phyloP scores from a whole-genome alignment of 164 flowering plant genomes.

The Aristolochia californica region DNA sequence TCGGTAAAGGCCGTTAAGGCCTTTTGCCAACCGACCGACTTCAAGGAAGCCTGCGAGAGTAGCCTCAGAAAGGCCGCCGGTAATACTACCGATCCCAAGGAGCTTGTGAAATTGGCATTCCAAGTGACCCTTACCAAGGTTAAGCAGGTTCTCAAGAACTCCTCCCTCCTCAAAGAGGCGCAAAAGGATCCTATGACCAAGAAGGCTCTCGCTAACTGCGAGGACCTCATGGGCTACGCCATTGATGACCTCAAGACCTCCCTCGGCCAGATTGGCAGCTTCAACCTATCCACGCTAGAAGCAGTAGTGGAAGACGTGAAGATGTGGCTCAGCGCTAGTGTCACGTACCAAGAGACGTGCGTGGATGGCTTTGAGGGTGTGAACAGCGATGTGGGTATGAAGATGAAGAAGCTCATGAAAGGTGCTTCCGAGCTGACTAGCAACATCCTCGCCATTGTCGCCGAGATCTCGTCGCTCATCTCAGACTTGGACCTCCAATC shows the following conservation, averaged over 20 bases:
- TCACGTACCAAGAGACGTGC: conserved; percentile 66
- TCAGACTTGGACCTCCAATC: conserved; percentile 15
- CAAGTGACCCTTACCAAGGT: conserved; percentile 25
- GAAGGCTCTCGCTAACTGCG: conserved; percentile 27
- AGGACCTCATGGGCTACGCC: conserved; percentile 28
- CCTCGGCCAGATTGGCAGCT: conserved; percentile 6
- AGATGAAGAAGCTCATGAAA: conserved; percentile 39
- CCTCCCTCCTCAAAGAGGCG: conserved; percentile 24
- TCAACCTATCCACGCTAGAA: conserved; percentile 24
- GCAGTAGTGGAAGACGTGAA: conserved; percentile 33
- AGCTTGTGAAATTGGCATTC: conserved; percentile 41
- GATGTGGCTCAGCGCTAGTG: conserved; percentile 61
- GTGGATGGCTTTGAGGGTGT: conserved; percentile 51
- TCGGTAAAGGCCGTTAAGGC: conserved; percentile 37
- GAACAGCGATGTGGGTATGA: conserved; percentile 32
- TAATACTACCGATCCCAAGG: conserved; percentile 42
- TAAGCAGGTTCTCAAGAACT: conserved; percentile 21
- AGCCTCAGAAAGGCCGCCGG: conserved; percentile 26
- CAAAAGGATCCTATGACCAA: conserved; percentile 36
- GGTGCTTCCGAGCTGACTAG: conserved; percentile 31
- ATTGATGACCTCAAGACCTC: conserved; percentile 30
- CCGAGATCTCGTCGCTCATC: conserved; percentile 22
- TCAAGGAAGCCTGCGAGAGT: conserved; percentile 34
- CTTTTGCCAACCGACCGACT: conserved; percentile 52
- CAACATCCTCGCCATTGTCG: conserved; percentile 48